phyloP scores from a whole-genome alignment of 1,284 basidiomycete species.

The Ceratobasidium sp. region DNA sequence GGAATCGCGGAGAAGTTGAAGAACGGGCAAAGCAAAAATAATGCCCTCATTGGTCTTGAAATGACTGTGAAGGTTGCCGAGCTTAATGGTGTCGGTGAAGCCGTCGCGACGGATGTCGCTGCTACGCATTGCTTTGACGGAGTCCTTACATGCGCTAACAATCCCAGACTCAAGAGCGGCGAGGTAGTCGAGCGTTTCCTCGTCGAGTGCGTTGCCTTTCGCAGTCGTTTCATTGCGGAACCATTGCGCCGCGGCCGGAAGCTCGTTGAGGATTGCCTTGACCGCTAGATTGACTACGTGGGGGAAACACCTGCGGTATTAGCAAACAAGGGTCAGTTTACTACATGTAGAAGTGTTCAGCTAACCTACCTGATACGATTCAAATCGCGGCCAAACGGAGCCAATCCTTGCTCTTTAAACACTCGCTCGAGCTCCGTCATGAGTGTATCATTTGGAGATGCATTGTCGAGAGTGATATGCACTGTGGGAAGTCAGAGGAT shows the following conservation, averaged over 20 bases:
- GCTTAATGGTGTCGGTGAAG: not conserved
- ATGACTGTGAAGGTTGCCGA: not conserved
- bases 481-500: no score
- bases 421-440: conserved; percentile 30
- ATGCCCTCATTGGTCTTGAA: not conserved
- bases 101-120: conserved; percentile 16
- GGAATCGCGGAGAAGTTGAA: conserved; percentile 17
- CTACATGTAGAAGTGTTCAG: conserved; percentile 19
- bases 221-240: not conserved
- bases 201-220: not conserved
- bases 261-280: not conserved
- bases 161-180: conserved; percentile 6
- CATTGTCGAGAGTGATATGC: conserved; percentile 41
- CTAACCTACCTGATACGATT: conserved; percentile 12
- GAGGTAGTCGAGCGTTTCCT: not conserved
- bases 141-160: not conserved
- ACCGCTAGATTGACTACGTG: conserved; percentile 35
- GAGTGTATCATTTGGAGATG: conserved; percentile 33
- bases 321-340: conserved; percentile 11
- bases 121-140: conserved; percentile 2
- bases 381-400: conserved; percentile 1
- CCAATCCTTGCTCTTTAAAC: conserved; percentile 1
- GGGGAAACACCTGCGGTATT: conserved; percentile 29
- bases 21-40: not conserved
- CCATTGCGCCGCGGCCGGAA: not conserved